Percentiles rank a stretch among this genome's conserved stretches.
Evolutionary conservation across 352 stramenopile species (phyloP).

Genomic region (Pythium sp.): DNA sequence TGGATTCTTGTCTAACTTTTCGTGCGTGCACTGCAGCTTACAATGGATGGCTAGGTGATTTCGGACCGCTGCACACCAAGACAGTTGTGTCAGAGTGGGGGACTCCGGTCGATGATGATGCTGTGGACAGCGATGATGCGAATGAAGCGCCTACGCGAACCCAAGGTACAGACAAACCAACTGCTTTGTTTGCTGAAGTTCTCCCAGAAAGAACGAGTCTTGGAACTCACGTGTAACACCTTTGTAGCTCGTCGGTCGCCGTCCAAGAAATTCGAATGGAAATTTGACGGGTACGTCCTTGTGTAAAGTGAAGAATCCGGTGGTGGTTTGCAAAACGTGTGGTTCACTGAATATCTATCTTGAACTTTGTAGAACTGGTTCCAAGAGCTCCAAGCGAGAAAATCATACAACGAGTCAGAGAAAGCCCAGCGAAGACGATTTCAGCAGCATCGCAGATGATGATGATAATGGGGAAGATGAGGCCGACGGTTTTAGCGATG

Average conservation of each 20-base stretch:
- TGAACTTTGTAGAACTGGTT: conserved; percentile 1
- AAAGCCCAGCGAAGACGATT: background rate
- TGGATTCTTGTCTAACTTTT: background rate
- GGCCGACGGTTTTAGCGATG: conserved; percentile 25
- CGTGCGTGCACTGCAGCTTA: conserved; percentile 34
- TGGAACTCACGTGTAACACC: background rate
- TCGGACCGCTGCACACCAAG: conserved; percentile 67
- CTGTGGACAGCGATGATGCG: conserved; percentile 13
- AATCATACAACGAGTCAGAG: background rate
- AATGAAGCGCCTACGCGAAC: background rate
- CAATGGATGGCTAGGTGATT: conserved; percentile 76
- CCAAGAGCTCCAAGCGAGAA: background rate
- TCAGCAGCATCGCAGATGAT: background rate
- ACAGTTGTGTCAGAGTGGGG: conserved; percentile 56
- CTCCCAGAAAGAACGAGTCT: background rate
- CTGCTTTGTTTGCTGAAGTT: background rate
- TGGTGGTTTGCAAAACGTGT: background rate
- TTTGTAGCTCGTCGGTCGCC: background rate
- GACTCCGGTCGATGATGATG: conserved; percentile 24
- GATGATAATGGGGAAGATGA: background rate
- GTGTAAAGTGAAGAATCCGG: background rate
- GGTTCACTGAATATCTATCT: background rate
- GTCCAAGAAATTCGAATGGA: conserved; percentile 48
- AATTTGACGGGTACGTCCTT: conserved; percentile 51
- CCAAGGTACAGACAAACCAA: background rate